A percentile compares a stretch with the other conserved stretches of the same genome.
These are phyloP conservation scores for Fraxinus greggii DNA, from an alignment of 305 asterid species.

Conservation along the genomic window DNA sequence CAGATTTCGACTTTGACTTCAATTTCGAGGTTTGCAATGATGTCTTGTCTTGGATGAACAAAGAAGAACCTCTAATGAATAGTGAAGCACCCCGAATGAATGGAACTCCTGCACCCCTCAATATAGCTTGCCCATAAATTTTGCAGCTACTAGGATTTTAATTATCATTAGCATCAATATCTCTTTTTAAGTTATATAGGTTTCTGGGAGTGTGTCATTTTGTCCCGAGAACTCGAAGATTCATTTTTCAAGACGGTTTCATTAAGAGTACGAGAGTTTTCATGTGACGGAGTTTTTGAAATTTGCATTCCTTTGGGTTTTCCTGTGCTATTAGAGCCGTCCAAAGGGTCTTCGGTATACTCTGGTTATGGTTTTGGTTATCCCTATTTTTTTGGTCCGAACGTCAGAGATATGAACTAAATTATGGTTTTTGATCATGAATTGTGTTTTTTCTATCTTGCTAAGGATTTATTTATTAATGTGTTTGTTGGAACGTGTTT, in stretches of 20 bases:
- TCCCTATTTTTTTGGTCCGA: background rate
- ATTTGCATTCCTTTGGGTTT: constrained; percentile 43
- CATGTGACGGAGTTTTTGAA: constrained; percentile 4
- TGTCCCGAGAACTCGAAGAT: constrained; percentile 22
- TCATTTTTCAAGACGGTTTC: constrained; percentile 25
- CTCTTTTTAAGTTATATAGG: background rate
- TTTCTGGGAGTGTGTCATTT: background rate
- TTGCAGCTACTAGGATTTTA: constrained; percentile 52
- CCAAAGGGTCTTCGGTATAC: constrained; percentile 31
- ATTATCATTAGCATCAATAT: background rate
- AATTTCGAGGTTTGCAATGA: constrained; percentile 50
- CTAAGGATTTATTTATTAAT: background rate
- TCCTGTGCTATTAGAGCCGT: constrained; percentile 60
- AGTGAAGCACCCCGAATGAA: constrained; percentile 31
- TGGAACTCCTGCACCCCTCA: constrained; percentile 45
- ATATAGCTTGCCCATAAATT: constrained; percentile 81
- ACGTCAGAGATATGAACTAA: background rate
- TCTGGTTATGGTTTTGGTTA: constrained; percentile 5
- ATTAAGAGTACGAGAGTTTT: constrained; percentile 20
- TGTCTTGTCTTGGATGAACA: constrained; percentile 51
- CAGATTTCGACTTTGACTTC: constrained; percentile 61
- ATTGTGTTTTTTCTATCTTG: background rate
- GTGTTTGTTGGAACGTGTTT: background rate
- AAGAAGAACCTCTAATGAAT: constrained; percentile 27
- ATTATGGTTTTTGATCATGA: background rate